Conservation (phyloP, 495 filamentous ascomycete species). For the Rhizodiscina lignyota region DNA sequence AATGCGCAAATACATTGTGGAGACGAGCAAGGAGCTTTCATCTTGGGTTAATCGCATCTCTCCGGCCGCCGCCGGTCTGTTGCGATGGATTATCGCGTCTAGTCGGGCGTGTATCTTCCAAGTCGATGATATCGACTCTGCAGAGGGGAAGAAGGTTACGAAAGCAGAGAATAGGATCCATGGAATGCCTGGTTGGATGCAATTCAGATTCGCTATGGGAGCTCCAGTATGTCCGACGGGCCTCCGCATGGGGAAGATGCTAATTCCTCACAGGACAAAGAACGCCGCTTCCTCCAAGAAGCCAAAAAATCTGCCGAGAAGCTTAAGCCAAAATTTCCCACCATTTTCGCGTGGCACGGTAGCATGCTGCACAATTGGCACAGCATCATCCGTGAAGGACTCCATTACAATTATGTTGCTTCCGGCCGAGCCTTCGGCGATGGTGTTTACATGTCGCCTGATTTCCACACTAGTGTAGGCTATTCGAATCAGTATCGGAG, state of each 20-base stretch:
- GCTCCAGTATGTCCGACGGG: conserved; percentile 33
- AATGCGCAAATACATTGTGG: conserved; percentile 43
- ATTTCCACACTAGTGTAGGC: conserved; percentile 35
- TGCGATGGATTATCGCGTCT: conserved; percentile 84
- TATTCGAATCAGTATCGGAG: conserved; percentile 27
- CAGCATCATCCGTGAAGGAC: conserved; percentile 66
- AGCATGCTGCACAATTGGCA: conserved; percentile 73
- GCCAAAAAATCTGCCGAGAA: conserved; percentile 31
- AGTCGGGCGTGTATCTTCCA: conserved; percentile 78
- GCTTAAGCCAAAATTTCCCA: conserved; percentile 35
- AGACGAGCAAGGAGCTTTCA: conserved; percentile 26
- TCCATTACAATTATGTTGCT: conserved; percentile 45
- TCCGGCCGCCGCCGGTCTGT: conserved; percentile 46
- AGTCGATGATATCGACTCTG: conserved; percentile 27
- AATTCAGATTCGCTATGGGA: conserved; percentile 81
- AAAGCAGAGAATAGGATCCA: conserved; percentile 33
- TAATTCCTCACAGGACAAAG: conserved; percentile 60
- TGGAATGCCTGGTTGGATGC: conserved; percentile 52
- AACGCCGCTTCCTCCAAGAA: conserved; percentile 56
- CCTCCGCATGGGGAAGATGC: no score
- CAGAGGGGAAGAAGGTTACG: conserved; percentile 4
- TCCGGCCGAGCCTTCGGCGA: conserved; percentile 62
- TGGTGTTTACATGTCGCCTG: conserved; percentile 62
- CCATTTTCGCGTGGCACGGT: conserved; percentile 75
- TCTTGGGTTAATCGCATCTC: conserved; percentile 46